phyloP scores from a whole-genome alignment of 2,329 filamentous ascomycete genomes.

The Tetracladium maxilliforme region DNA sequence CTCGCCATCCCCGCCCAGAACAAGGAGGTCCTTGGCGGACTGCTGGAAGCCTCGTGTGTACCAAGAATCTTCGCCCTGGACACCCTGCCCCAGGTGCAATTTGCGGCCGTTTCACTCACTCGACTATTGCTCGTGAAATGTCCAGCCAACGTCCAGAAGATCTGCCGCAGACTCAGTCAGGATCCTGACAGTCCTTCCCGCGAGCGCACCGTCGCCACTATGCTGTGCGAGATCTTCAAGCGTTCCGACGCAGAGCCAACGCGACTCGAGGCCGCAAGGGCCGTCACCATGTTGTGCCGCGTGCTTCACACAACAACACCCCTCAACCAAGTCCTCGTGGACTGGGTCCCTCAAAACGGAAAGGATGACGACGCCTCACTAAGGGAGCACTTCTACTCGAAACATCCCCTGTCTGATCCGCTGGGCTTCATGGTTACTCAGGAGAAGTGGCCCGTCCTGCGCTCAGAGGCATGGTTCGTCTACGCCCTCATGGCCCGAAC shows the following conservation, averaged over 20 bases:
- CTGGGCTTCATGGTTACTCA: constrained; percentile 40
- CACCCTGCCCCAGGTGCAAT: constrained; percentile 40
- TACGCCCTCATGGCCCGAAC: constrained; percentile 44
- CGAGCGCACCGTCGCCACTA: constrained; percentile 18
- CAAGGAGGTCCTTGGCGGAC: constrained; percentile 31
- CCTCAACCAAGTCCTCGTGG: constrained; percentile 14
- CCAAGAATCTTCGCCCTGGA: constrained; percentile 39
- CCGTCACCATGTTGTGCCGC: constrained; percentile 35
- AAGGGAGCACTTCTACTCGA: constrained; percentile 25
- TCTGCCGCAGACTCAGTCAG: constrained; percentile 26
- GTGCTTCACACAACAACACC: constrained; percentile 30
- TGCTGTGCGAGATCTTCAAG: constrained; percentile 23
- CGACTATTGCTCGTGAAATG: constrained; percentile 40
- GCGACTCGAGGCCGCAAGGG: constrained; percentile 42
- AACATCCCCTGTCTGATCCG: constrained; percentile 27
- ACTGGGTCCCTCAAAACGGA: constrained; percentile 1
- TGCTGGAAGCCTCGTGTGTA: constrained; percentile 35
- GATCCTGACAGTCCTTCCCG: constrained; percentile 18
- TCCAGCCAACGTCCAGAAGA: constrained; percentile 30
- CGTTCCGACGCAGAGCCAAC: constrained; percentile 36
- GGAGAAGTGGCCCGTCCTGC: constrained; percentile 39
- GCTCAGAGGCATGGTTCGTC: constrained; percentile 47
- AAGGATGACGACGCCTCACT: constrained; percentile 3
- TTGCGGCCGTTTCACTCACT: constrained; percentile 40
- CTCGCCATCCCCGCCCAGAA: constrained; percentile 42